Evolutionary conservation across 2,329 filamentous ascomycete species (phyloP).

Genomic region (Hortaea werneckii): DNA sequence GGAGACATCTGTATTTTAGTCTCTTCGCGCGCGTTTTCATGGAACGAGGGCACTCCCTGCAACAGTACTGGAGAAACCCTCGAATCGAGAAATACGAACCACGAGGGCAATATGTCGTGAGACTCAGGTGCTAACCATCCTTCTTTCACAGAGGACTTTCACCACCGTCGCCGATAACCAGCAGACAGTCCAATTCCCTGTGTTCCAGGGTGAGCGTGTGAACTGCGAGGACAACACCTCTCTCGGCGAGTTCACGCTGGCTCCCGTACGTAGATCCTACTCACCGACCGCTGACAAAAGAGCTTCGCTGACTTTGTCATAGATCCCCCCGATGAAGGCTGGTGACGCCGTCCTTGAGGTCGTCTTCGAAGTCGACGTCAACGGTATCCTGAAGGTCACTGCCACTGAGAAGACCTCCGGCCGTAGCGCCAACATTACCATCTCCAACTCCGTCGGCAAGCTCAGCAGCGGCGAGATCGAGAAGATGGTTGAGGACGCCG

Average conservation of each 20-base stretch:
- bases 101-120: too few species aligned
- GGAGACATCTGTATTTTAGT: too few species aligned
- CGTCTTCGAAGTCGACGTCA: constrained; percentile 99
- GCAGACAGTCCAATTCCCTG: constrained; percentile 69
- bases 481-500: constrained; percentile 93
- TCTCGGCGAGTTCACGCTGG: constrained; percentile 90
- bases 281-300: not conserved
- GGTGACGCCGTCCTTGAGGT: constrained; percentile 95
- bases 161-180: constrained; percentile 69
- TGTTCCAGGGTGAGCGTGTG: constrained; percentile 91
- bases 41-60: too few species aligned
- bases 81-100: too few species aligned
- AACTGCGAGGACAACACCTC: constrained; percentile 99
- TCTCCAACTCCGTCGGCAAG: constrained; percentile 98
- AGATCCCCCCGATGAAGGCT: constrained; percentile 71
- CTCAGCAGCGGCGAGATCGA: constrained; percentile 90
- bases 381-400: constrained; percentile 93
- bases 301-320: constrained; percentile 3
- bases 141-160: constrained; percentile 48
- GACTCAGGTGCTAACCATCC: too few species aligned
- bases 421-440: constrained; percentile 98
- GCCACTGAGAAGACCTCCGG: constrained; percentile 98
- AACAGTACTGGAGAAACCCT: too few species aligned
- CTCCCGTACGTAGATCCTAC: constrained; percentile 41
- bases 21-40: too few species aligned